phyloP scores from a whole-genome alignment of 108 stramenopile genomes.

The Cyclostephanos tholiformis region DNA sequence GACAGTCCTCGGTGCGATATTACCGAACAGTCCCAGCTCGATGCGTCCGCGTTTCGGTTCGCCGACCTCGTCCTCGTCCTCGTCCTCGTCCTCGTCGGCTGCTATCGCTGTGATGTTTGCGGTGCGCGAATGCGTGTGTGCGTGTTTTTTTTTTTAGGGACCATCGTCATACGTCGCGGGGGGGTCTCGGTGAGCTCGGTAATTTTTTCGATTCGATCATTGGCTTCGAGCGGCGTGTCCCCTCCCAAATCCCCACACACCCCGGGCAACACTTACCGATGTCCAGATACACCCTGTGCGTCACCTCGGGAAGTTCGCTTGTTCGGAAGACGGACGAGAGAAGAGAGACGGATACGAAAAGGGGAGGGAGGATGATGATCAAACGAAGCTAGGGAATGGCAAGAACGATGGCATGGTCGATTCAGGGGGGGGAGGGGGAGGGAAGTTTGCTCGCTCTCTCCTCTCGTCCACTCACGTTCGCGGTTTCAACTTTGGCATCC shows the following conservation, averaged over 20 bases:
- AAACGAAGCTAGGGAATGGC: neutral
- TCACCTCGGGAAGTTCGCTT: slow-evolving; percentile 76
- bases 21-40: slow-evolving; percentile 90
- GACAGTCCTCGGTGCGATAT: slow-evolving; percentile 85
- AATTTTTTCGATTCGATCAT: too few species aligned
- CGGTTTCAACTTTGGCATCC: slow-evolving; percentile 76
- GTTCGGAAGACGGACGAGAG: neutral
- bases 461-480: slow-evolving; percentile 57
- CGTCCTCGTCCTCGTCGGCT: slow-evolving; percentile 13
- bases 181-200: too few species aligned
- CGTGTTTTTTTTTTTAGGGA: neutral
- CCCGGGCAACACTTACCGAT: slow-evolving; percentile 43
- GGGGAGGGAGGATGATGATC: slow-evolving; percentile 7
- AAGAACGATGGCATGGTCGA: too few species aligned
- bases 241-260: too few species aligned
- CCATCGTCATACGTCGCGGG: too few species aligned
- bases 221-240: too few species aligned
- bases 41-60: slow-evolving; percentile 57
- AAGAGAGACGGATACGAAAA: neutral
- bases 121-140: neutral
- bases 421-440: neutral
- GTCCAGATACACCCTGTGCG: slow-evolving; percentile 76
- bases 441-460: neutral
- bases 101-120: slow-evolving; percentile 38
- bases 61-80: slow-evolving; percentile 11